Evolutionary conservation across 176 grass and related monocot species (phyloP), one percentile per base, ranked within the genome.

Genomic region (Canna indica): DNA sequence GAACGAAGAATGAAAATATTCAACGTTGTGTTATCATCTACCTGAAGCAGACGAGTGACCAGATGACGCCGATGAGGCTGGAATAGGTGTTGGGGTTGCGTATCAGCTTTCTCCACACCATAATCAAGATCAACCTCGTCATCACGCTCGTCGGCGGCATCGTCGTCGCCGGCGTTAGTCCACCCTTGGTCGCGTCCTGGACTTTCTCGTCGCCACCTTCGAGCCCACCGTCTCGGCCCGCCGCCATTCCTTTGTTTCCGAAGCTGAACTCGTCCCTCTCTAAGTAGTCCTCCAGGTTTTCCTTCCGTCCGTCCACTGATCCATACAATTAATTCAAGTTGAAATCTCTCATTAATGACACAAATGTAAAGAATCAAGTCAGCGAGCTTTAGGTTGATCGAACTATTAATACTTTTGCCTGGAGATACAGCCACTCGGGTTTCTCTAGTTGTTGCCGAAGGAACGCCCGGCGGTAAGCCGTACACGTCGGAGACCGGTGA

Each of bases 401-500:
- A 54, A 44, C 13, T 10, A 44, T 44, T 44, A 44, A 10, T 48
- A 70, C 42, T 48, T 48, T 32, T 70, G 44, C 44, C 68, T 4
- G 68, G 44, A 47, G 67, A 70, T 25, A 47, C 24, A 5, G 41
- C 67, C 42, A 70, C 27, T 2, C 41, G 24, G 67, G 44, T 25
- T 32, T 70, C 26, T 47, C 29, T 28, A 18, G 20, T 18, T 8
- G 20, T 18, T 8, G 68, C 42, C 1, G 26, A 14, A 16, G 68
- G 64, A 39, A 24, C 35, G 35, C 22, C 33, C 4, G 22, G 0
- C 24, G 54, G 53, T 9, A 73, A 42, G 24, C 52, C 53, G 24
- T 61, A 73, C 34, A 90, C 82, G 68, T 99, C 95, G 13, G 90
- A 99, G 27, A 99, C 94, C 28, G 94, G 94, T 22, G 94, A 99